phyloP scores from a whole-genome alignment of 164 flowering plant genomes.

The Magnolia sinica region DNA sequence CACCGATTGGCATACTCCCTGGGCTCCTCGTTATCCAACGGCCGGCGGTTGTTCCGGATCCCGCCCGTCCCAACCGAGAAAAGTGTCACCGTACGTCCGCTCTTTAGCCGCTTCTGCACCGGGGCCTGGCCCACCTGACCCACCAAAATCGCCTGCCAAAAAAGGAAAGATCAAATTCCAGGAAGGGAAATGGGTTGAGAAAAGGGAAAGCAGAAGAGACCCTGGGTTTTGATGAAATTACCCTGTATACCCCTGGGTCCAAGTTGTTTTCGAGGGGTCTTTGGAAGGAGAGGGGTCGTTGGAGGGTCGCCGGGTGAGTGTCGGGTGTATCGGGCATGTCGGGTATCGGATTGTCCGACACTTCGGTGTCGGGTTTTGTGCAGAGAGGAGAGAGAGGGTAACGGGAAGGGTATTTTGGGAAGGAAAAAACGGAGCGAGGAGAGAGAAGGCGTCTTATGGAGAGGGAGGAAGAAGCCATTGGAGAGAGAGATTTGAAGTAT shows the following conservation, averaged over 20 bases:
- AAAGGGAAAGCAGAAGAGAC: not conserved
- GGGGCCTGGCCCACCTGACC: constrained; percentile 87
- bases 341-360: constrained; percentile 12
- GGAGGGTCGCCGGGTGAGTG: not conserved
- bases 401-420: constrained; percentile 21
- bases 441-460: constrained; percentile 33
- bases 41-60: constrained; percentile 74
- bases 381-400: constrained; percentile 6
- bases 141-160: constrained; percentile 72
- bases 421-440: constrained; percentile 31
- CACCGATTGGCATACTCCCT: constrained; percentile 72
- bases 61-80: constrained; percentile 91
- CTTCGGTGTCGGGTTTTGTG: constrained; percentile 10
- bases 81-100: constrained; percentile 59
- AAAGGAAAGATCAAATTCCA: not conserved
- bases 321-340: constrained; percentile 16
- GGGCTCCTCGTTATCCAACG: constrained; percentile 75
- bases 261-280: constrained; percentile 63
- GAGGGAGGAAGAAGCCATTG: constrained; percentile 18
- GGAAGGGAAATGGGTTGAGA: not conserved
- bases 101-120: constrained; percentile 69
- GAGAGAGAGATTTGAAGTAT: not conserved
- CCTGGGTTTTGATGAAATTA: constrained; percentile 10
- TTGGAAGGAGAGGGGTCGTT: constrained; percentile 17
- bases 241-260: constrained; percentile 81